phyloP scores from a whole-genome alignment of 177 flowering plant species.

The Vitis hybrid region DNA sequence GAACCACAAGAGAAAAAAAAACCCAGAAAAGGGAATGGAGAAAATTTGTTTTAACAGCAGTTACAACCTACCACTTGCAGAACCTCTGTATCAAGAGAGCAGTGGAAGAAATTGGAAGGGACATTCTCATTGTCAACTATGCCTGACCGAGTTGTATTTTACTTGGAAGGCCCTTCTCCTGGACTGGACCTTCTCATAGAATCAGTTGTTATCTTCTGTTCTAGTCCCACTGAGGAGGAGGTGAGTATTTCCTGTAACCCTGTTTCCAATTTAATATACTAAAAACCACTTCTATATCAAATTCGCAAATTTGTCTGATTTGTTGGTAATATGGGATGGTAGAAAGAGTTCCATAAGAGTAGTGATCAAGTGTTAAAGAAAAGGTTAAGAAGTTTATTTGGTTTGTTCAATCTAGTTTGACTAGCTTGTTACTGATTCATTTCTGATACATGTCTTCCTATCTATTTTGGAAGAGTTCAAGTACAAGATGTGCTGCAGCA shows the following conservation, averaged over 20 bases:
- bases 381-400: neutral
- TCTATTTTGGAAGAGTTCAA: slow-evolving; percentile 21
- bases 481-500: slow-evolving; percentile 17
- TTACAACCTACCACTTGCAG: slow-evolving; percentile 34
- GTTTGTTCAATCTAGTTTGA: neutral
- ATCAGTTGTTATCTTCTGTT: slow-evolving; percentile 48
- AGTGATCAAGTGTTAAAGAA: neutral
- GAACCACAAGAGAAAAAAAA: no score
- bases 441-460: neutral
- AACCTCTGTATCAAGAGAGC: slow-evolving; percentile 40
- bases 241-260: slow-evolving; percentile 22
- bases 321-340: neutral
- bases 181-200: slow-evolving; percentile 71
- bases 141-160: slow-evolving; percentile 63
- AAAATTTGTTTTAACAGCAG: slow-evolving; percentile 1
- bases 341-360: neutral
- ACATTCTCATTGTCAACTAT: slow-evolving; percentile 55
- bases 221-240: slow-evolving; percentile 27
- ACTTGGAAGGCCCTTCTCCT: slow-evolving; percentile 86
- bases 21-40: no score
- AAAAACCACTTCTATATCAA: no score
- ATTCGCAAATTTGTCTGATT: neutral
- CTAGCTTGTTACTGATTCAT: neutral
- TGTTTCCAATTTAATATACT: no score
- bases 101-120: slow-evolving; percentile 76